phyloP scores from a whole-genome alignment of 139 green algal species.

The Chlorella sorokiniana region DNA sequence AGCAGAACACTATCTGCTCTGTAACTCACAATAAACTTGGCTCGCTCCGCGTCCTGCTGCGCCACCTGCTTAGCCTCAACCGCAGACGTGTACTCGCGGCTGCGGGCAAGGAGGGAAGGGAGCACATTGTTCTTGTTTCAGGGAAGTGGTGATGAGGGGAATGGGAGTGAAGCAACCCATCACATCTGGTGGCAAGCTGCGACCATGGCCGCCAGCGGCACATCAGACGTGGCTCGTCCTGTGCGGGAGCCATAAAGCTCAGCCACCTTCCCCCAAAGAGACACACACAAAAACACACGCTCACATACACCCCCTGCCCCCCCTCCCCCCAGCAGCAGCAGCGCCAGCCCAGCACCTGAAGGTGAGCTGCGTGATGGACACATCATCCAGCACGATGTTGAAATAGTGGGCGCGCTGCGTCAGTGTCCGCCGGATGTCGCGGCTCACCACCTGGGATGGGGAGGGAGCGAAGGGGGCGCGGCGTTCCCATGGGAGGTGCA shows the following conservation, averaged over 20 bases:
- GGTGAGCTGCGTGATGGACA: conserved; percentile 98
- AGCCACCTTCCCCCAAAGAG: too few relatives aligned
- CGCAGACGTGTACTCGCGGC: conserved; percentile 93
- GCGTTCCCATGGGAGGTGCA: background rate
- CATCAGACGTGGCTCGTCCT: too few relatives aligned
- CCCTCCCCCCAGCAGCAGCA: background rate
- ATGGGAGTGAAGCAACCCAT: background rate
- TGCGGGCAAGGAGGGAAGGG: background rate
- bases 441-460: conserved; percentile 68
- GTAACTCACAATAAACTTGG: conserved; percentile 90
- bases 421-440: conserved; percentile 94
- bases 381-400: conserved; percentile 98
- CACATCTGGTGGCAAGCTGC: too few relatives aligned
- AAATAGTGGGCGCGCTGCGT: conserved; percentile 89
- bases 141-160: background rate
- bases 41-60: conserved; percentile 97
- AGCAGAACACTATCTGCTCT: too few relatives aligned
- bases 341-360: conserved; percentile 63
- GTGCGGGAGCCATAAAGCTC: too few relatives aligned
- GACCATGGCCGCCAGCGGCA: too few relatives aligned
- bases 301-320: background rate
- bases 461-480: background rate
- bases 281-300: background rate
- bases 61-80: conserved; percentile 99
- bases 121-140: background rate